Evolutionary conservation across 805 yeast genomes (phyloP).

Genomic region (Saccharomyces mikatae): DNA sequence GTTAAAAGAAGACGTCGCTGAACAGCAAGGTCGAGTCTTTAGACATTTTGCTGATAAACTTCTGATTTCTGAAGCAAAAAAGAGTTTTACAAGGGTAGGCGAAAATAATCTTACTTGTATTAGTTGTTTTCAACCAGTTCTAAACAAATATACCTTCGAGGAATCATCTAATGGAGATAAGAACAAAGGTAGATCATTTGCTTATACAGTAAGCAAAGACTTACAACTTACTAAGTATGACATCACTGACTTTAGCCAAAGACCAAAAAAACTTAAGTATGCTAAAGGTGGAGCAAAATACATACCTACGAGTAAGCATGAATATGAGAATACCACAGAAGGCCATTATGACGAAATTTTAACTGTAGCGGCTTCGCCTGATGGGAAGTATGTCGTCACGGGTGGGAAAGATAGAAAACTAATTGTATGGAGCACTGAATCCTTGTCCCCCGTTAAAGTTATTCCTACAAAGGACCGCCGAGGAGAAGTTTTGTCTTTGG

Average conservation of each 20-base stretch:
- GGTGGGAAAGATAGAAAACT: constrained; percentile 82
- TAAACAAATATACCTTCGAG: constrained; percentile 24
- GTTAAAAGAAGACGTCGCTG: constrained; percentile 82
- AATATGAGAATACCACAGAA: constrained; percentile 44
- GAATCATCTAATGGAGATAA: constrained; percentile 32
- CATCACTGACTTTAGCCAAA: constrained; percentile 41
- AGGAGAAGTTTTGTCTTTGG: constrained; percentile 63
- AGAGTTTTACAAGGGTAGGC: constrained; percentile 49
- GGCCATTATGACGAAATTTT: constrained; percentile 74
- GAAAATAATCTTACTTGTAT: constrained; percentile 45
- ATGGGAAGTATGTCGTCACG: constrained; percentile 81
- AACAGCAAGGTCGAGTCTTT: constrained; percentile 75
- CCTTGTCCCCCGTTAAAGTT: constrained; percentile 64
- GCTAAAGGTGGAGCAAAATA: constrained; percentile 51
- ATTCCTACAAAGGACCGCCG: constrained; percentile 66
- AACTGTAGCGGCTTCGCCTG: constrained; percentile 75
- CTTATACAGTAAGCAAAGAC: constrained; percentile 79
- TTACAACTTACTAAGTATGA: constrained; percentile 76
- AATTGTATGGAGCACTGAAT: constrained; percentile 79
- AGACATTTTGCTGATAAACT: constrained; percentile 52
- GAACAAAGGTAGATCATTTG: constrained; percentile 46
- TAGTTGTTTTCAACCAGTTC: constrained; percentile 31
- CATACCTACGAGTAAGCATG: constrained; percentile 31
- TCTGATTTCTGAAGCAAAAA: constrained; percentile 33
- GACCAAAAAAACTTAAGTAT: constrained; percentile 60